These are phyloP conservation scores for Colletotrichum destructivum DNA, from an alignment of 2,329 filamentous ascomycete species.

Conservation along the genomic window DNA sequence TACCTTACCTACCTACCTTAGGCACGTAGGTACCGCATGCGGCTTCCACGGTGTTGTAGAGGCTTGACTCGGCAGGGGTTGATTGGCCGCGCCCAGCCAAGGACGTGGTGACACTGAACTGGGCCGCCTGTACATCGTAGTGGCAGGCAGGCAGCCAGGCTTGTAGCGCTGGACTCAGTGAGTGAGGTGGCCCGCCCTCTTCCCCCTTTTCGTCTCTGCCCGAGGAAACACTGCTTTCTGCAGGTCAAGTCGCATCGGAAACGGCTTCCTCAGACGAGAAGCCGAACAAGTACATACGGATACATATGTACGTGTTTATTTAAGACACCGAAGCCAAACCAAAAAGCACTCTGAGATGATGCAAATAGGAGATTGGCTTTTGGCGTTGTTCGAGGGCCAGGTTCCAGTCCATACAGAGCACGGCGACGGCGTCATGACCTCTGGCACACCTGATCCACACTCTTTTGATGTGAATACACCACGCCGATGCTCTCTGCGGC, in stretches of 20 bases:
- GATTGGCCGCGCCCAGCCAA: slow-evolving; percentile 36
- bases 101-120: slow-evolving; percentile 12
- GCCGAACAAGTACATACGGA: not conserved
- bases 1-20: too few relatives aligned
- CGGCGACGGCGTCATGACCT: too few relatives aligned
- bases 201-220: slow-evolving; percentile 2
- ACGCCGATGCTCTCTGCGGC: slow-evolving; percentile 10
- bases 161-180: not conserved
- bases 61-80: slow-evolving; percentile 31
- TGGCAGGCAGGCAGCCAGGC: too few relatives aligned
- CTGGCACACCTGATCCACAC: not conserved
- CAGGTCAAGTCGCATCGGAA: not conserved
- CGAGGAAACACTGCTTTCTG: slow-evolving; percentile 1
- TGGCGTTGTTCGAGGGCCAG: not conserved
- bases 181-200: not conserved
- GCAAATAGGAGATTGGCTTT: not conserved
- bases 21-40: slow-evolving; percentile 26
- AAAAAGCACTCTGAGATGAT: not conserved
- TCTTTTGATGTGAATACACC: slow-evolving; percentile 10
- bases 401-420: not conserved
- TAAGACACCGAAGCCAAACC: slow-evolving; percentile 3
- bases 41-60: slow-evolving; percentile 16
- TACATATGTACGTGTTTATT: slow-evolving; percentile 15
- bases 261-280: slow-evolving; percentile 5
- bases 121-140: not conserved